These are phyloP conservation scores for Colletotrichum sp. DNA, from an alignment of 2,329 filamentous ascomycete genomes.

Conservation along the genomic window DNA sequence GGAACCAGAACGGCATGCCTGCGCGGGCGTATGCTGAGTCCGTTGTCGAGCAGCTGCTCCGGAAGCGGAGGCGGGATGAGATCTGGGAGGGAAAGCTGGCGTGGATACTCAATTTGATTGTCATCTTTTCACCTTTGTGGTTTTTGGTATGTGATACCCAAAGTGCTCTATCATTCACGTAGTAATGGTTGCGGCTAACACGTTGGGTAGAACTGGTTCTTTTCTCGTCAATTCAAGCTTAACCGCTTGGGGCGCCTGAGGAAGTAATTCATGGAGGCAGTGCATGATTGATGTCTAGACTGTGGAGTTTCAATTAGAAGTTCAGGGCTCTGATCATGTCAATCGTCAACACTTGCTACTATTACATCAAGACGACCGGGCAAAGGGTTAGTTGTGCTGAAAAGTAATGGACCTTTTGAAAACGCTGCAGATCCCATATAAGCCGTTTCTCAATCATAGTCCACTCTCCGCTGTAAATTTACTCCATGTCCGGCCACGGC, in stretches of 20 bases:
- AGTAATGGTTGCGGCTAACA: neutral
- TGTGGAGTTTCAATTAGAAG: neutral
- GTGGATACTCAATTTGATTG: neutral
- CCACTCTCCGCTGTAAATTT: fast-evolving
- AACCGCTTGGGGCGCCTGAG: neutral
- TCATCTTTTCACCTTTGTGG: neutral
- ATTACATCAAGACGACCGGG: fast-evolving
- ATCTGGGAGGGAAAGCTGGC: neutral
- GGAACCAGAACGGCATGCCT: neutral
- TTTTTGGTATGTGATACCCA: neutral
- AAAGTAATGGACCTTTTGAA: neutral
- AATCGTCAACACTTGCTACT: neutral
- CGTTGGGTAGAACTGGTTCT: neutral
- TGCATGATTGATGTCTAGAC: neutral
- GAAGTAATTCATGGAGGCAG: neutral
- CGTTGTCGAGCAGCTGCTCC: neutral
- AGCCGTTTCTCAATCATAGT: neutral
- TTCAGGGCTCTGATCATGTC: neutral
- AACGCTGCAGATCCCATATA: neutral
- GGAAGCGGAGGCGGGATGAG: neutral
- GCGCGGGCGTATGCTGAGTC: neutral
- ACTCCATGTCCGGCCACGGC: fast-evolving
- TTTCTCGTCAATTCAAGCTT: neutral
- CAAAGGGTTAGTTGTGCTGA: neutral
- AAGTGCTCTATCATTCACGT: neutral